Evolutionary conservation across 805 yeast species (phyloP).

Genomic region (Naumovozyma castellii): DNA sequence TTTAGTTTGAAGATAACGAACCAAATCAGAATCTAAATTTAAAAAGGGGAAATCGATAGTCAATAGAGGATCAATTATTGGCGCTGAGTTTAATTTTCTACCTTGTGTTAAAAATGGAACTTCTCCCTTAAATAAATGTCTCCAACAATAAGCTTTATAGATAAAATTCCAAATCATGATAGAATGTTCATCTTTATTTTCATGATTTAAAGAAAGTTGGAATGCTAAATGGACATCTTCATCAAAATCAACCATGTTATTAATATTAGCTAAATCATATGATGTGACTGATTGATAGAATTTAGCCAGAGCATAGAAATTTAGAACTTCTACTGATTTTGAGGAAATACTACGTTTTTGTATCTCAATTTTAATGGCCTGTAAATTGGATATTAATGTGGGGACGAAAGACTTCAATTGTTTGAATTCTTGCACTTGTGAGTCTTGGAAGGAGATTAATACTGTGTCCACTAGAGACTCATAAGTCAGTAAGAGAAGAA

Average conservation of each 20-base stretch:
- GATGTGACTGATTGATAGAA: constrained; percentile 12
- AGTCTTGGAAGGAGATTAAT: constrained; percentile 21
- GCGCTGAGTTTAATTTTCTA: constrained; percentile 11
- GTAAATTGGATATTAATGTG: constrained; percentile 10
- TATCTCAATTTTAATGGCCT: constrained; percentile 13
- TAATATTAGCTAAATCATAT: constrained; percentile 4
- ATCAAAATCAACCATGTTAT: constrained; percentile 16
- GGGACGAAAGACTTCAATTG: constrained; percentile 10
- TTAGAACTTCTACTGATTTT: constrained; percentile 13
- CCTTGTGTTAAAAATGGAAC: constrained; percentile 13
- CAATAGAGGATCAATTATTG: constrained; percentile 21
- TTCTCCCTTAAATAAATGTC: constrained; percentile 24
- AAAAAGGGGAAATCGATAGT: constrained; percentile 14
- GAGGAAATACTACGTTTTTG: constrained; percentile 11
- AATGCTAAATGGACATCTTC: constrained; percentile 26
- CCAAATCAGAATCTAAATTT: constrained; percentile 17
- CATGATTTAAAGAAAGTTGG: constrained; percentile 20
- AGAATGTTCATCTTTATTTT: constrained; percentile 14
- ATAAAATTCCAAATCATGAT: constrained; percentile 24
- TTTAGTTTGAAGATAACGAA: constrained; percentile 22
- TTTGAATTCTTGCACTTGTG: constrained; percentile 11
- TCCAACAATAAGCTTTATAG: constrained; percentile 23
- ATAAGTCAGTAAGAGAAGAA: constrained; percentile 18
- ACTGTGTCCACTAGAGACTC: constrained; percentile 24
- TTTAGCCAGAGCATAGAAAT: constrained; percentile 18